Base-by-base conservation (phyloP, 352 stramenopile species). In the Phytophthora ramorum region DNA sequence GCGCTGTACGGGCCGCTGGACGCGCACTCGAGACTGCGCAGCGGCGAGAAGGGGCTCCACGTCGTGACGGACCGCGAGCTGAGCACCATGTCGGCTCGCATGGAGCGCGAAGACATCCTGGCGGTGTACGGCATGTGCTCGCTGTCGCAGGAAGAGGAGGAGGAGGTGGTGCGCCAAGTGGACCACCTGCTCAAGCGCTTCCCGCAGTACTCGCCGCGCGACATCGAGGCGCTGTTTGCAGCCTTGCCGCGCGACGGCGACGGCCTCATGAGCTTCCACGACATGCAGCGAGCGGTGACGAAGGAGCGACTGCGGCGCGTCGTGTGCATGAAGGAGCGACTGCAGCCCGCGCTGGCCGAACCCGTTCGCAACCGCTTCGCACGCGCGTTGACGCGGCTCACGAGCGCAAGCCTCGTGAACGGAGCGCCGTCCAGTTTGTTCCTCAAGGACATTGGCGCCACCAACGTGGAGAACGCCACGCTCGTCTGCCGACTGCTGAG, bases 71-170 rank as follows among this genome's bases (percentile, higher is more conserved):
- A 93, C 57, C 64, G 71, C 7, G 89, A 97, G 64, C 63, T 96
- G 14, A 79, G 88, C 32, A 84, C 80, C 4, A 95, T 97, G 87
- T 87, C 81, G 40, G 61, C 63, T 14, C 78, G 85, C 47, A 93
- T 96, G 67, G 83, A 96, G 66, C 74, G 79, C 7, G 86, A 95
- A 46, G 89, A 97, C 55, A 89, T 95, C 6, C 58, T 96, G n/a
- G 71, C 66, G 5, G 85, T 95, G 16, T 92, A 93, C 52, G 58
- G 72, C 26, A 82, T 88, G 66, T 79, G 73, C 47, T 85, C 71
- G 37, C 45, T 93, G 30, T 84, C 90, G 8, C 82, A 83, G 50
- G 75, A 90, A 26, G 76, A 93, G 20, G 78, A 89, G 38, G 81
- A 95, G 26, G 80, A 94, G 38, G 81, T 97, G 30, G 78, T 96